phyloP scores from a whole-genome alignment of 2,329 filamentous ascomycete species.

The Cladophialophora psammophila region DNA sequence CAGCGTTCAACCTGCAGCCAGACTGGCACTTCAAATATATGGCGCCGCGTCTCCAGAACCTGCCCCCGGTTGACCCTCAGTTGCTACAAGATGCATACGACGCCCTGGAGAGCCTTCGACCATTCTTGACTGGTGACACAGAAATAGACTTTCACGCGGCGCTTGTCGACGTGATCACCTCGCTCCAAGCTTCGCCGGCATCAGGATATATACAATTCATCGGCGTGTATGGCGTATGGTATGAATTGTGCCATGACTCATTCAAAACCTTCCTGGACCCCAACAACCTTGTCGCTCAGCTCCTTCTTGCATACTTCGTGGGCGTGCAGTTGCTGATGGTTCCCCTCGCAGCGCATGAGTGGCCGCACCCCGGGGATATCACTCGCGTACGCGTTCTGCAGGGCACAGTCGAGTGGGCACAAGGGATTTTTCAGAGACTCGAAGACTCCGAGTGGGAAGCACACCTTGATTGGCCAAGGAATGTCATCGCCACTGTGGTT shows the following conservation, averaged over 20 bases:
- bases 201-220: slow-evolving; percentile 53
- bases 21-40: slow-evolving; percentile 40
- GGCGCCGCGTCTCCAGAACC: slow-evolving; percentile 34
- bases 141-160: slow-evolving; percentile 37
- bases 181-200: slow-evolving; percentile 30
- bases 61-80: slow-evolving; percentile 35
- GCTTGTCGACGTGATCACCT: slow-evolving; percentile 39
- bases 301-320: slow-evolving; percentile 58
- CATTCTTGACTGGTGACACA: slow-evolving; percentile 45
- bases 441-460: slow-evolving; percentile 41
- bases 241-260: slow-evolving; percentile 49
- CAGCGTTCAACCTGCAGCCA: slow-evolving; percentile 41
- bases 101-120: slow-evolving; percentile 38
- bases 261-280: slow-evolving; percentile 56
- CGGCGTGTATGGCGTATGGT: slow-evolving; percentile 52
- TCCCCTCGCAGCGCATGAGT: slow-evolving; percentile 48
- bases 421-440: slow-evolving; percentile 45
- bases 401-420: slow-evolving; percentile 50
- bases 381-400: slow-evolving; percentile 31
- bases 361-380: slow-evolving; percentile 37
- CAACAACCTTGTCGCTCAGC: slow-evolving; percentile 51
- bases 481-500: slow-evolving; percentile 31
- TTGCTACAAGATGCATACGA: slow-evolving; percentile 36
- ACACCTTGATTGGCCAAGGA: slow-evolving; percentile 35
- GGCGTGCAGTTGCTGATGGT: slow-evolving; percentile 55